Evolutionary conservation across 306 rosid genomes (phyloP).

Genomic region (Lotus japonicus): DNA sequence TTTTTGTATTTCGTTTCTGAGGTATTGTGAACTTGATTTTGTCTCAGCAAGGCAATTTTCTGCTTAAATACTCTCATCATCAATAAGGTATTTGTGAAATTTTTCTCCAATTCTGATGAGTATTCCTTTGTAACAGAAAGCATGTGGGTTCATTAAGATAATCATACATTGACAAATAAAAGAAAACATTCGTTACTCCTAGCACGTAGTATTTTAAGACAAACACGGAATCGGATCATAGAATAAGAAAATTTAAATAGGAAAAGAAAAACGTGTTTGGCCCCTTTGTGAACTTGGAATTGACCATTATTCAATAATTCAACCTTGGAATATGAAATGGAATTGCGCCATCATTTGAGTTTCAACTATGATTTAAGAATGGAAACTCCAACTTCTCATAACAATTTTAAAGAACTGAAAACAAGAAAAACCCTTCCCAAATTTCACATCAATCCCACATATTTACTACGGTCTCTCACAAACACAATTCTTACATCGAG

Average conservation of each 20-base stretch:
- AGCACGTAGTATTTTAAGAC: background rate
- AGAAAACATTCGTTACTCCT: background rate
- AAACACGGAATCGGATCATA: background rate
- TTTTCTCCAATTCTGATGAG: too few relatives aligned
- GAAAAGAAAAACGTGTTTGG: background rate
- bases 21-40: too few relatives aligned
- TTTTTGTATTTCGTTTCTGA: too few relatives aligned
- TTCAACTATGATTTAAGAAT: background rate
- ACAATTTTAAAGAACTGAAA: background rate
- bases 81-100: too few relatives aligned
- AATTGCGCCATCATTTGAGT: background rate
- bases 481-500: too few relatives aligned
- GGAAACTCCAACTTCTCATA: background rate
- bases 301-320: background rate
- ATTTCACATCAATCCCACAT: too few relatives aligned
- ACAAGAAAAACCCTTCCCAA: background rate
- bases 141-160: too few relatives aligned
- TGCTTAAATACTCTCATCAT: too few relatives aligned
- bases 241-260: background rate
- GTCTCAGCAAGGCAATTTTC: too few relatives aligned
- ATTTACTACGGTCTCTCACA: too few relatives aligned
- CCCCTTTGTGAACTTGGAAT: background rate
- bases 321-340: background rate
- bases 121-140: too few relatives aligned
- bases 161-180: background rate